Percentiles rank a stretch among this genome's conserved stretches.
Evolutionary conservation across 176 grass and related monocot species (phyloP).

Genomic region (Zea luxurians): DNA sequence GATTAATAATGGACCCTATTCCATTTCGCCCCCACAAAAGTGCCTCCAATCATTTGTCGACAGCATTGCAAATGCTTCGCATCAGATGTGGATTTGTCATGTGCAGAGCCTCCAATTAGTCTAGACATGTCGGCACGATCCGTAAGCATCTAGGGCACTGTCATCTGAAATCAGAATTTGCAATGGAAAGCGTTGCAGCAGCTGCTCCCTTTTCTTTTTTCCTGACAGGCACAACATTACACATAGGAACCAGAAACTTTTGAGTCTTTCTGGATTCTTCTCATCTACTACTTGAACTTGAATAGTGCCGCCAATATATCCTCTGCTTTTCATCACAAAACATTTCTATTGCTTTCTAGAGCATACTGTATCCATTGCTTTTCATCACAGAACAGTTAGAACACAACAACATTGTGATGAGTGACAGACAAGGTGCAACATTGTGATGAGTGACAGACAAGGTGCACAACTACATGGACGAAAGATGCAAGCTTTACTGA

Average conservation of each 20-base stretch:
- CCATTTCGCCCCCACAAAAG: background rate
- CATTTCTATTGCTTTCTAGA: background rate
- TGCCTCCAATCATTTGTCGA: slow-evolving; percentile 18
- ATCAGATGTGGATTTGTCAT: background rate
- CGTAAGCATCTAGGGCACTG: background rate
- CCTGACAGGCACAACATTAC: no score
- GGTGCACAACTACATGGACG: background rate
- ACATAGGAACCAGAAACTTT: background rate
- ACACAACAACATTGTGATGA: background rate
- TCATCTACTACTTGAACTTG: background rate
- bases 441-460: background rate
- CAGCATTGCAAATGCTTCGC: background rate
- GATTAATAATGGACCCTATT: background rate
- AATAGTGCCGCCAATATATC: no score
- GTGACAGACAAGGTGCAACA: background rate
- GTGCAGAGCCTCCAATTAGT: background rate
- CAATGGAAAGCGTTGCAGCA: background rate
- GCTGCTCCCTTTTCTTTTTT: background rate
- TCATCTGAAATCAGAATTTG: background rate
- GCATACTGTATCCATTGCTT: background rate
- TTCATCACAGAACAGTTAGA: background rate
- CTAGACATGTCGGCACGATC: background rate
- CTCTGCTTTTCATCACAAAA: background rate
- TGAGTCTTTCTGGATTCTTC: background rate
- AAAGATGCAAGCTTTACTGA: slow-evolving; percentile 5